Evolutionary conservation across 345 rosid species (phyloP), one percentile per base, ranked within the genome.

Genomic region (Laguncularia racemosa): DNA sequence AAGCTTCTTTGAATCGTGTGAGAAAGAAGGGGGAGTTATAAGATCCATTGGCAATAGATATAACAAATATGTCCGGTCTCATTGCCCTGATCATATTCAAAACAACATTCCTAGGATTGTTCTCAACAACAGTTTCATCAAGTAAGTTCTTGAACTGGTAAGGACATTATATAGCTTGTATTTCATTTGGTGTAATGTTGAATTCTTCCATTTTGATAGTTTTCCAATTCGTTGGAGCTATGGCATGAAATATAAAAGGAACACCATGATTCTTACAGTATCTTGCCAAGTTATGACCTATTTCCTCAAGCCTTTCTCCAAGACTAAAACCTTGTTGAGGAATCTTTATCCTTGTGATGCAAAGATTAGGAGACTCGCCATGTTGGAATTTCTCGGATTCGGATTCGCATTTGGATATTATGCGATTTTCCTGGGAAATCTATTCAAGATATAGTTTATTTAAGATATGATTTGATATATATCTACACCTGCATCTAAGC

Each of bases 271-370:
- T 68, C 48, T 79, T 72, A 48, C 83, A 77, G 68, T 73, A 82
- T 62, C 54, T 75, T 3, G 79, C 82, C 57, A 82, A 57, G 21
- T 74, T 75, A 17, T 48, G 53, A 33, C 82, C 84, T 13, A 82
- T 71, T 58, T 76, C 72, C 56, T 48, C 63, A 40, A 79, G 62
- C 56, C 66, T 67, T 58, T 76, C 77, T 48, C 66, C 59, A 16
- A 81, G 83, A 56, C 79, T 53, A 58, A 75, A 73, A 28, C 78
- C 84, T 1, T 21, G 71, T 38, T 57, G 72, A 28, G 88, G 84
- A 17, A 77, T 55, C 52, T 82, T 84, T 50, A 79, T 75, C 20
- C 83, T 84, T 0, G 84, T 82, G 43, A 82, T 67, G 21, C 79
- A 79, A 45, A 82, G 70, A 56, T 77, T 79, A 1, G 79, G 83